Percentiles rank a stretch among this genome's conserved stretches.
These are phyloP conservation scores for Leccinum subtestaceum DNA, from an alignment of 768 basidiomycete species.

Conservation along the genomic window DNA sequence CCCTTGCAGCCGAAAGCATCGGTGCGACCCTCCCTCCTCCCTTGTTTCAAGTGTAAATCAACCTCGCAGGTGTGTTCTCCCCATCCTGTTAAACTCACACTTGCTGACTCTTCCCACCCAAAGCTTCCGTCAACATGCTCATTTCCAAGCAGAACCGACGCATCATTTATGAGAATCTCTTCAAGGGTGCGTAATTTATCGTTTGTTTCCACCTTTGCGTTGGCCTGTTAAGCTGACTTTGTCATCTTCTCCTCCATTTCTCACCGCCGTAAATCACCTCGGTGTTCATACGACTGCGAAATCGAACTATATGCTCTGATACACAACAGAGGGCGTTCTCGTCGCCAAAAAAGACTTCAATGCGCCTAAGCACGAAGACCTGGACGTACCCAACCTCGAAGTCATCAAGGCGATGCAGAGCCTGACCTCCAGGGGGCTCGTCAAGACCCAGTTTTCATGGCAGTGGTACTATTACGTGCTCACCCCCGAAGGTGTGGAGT, in stretches of 20 bases:
- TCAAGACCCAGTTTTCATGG: conserved; percentile 99
- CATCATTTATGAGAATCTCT: conserved; percentile 98
- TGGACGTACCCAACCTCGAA: conserved; percentile 66
- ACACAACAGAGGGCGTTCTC: conserved; percentile 82
- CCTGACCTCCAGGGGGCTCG: conserved; percentile 72
- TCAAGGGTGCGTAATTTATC: conserved; percentile 80
- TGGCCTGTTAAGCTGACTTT: background rate
- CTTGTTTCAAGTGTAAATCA: background rate
- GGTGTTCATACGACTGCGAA: background rate
- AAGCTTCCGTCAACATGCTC: conserved; percentile 67
- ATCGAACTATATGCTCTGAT: background rate
- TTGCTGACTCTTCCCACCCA: conserved; percentile 31
- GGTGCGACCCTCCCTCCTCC: conserved; percentile 28
- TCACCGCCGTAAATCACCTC: too few relatives aligned
- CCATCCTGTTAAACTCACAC: background rate
- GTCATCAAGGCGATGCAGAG: conserved; percentile 73
- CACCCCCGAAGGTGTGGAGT: conserved; percentile 96
- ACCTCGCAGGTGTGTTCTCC: background rate
- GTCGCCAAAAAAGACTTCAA: conserved; percentile 99
- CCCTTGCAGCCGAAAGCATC: conserved; percentile 27
- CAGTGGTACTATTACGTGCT: conserved; percentile 98
- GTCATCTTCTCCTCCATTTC: background rate
- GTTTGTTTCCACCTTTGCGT: background rate
- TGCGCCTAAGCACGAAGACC: conserved; percentile 93
- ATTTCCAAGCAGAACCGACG: conserved; percentile 95